Evolutionary conservation across 176 grass and related monocot species (phyloP), one percentile per base, ranked within the genome.

Genomic region (Poa pratensis): DNA sequence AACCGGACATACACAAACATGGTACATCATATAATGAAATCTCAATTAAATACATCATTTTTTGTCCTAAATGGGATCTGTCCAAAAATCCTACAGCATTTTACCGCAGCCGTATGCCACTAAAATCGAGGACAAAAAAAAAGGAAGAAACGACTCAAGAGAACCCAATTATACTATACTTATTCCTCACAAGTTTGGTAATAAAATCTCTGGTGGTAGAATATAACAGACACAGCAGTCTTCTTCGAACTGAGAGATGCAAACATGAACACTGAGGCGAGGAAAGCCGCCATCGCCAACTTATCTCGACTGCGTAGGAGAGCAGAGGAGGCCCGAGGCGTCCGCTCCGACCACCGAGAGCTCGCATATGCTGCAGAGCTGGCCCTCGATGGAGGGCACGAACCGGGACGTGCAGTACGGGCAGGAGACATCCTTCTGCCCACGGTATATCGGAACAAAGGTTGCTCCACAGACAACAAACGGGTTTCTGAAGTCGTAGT

Each of bases 401-500:
- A 94, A 97, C 65, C 83, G 76, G 75, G 88, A 89, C n/a, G 81
- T 83, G 57, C 94, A 97, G 35, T 97, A 97, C 0, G 94, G 92
- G 74, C 94, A 97, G 53, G 89, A 90, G 32, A 97, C 78, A 62
- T 92, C 92, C 87, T 90, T 97, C 83, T 97, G 94, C 32, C 90
- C 94, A 17, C 92, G 90, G 88, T 97, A 97, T 17, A 97, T 97
- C 1, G 94, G 94, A 75, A 90, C 89, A 30, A 78, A 94, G 14
- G 92, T 97, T 20, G 88, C 67, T 6, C 94, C 94, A 40, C 94
- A 97, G 35, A 97, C 94, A 43, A 97, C 88, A 18, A 97, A 97
- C 27, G 94, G 92, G 26, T 97, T 97, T 67, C 94, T 94, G 24
- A 86, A 97, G 84, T 97, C 94, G 40, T 94, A 94, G 68, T 97